Evolutionary conservation across 2,329 filamentous ascomycete genomes (phyloP).

Genomic region (Xylaria arbuscula): DNA sequence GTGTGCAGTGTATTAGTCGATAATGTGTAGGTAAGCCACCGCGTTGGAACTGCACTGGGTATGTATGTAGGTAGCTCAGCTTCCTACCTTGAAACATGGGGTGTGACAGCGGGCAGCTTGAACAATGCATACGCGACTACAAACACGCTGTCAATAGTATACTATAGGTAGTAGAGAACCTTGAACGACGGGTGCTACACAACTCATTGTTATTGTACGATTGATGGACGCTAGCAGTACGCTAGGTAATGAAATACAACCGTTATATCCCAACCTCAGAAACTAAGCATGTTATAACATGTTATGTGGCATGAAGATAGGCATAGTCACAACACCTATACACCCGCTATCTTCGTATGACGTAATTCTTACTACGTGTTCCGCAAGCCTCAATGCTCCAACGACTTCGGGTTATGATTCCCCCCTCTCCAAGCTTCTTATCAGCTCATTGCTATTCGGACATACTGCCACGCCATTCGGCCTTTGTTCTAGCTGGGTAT

Average conservation of each 20-base stretch:
- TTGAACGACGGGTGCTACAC: no score
- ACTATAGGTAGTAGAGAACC: no score
- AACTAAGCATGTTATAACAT: background rate
- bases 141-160: no score
- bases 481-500: constrained; percentile 4
- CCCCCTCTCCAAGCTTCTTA: constrained; percentile 7
- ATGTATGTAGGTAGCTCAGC: no score
- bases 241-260: constrained; percentile 8
- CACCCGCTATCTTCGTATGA: constrained; percentile 10
- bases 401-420: background rate
- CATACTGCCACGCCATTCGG: background rate
- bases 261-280: background rate
- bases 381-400: constrained; percentile 6
- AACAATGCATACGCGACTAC: background rate
- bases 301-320: background rate
- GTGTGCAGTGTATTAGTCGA: background rate
- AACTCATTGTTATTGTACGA: no score
- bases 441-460: constrained; percentile 2
- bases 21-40: background rate
- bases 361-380: constrained; percentile 19
- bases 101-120: background rate
- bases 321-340: background rate
- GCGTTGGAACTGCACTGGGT: background rate
- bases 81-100: constrained; percentile 4
- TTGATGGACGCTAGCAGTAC: background rate